Base-by-base conservation (phyloP, 192 early-diverging fungal species). In the Dispira parvispora region DNA sequence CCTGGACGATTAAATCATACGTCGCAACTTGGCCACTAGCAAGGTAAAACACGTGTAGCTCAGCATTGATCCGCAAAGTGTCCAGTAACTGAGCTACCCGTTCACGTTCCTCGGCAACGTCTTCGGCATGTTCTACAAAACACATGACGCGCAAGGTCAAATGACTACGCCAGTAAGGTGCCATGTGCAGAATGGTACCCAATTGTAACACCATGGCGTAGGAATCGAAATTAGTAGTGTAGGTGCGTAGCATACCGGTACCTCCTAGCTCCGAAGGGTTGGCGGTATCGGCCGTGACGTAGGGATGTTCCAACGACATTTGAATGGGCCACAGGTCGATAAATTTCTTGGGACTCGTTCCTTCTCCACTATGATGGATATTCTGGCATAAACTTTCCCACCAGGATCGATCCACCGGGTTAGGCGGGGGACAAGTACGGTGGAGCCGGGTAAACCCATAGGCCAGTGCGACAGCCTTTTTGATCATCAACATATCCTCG, bases 311-410 rank as follows among this genome's bases (percentile, higher is more conserved):
- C 18, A 62, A 64, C 55, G 73, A 70, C 54, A 80, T 78, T 66
- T 88, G 84, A 56, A 85, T 83, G 0, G 86, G 86, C 86, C 86
- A 88, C 43, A 85, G 67, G 56, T 85, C 83, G 62, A 88, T 85
- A 63, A 81, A 85, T 63, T 71, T 76, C 63, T 72, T 71, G 57
- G 18, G 14, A 18, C 10, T 10, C 3, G 18, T 28, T 4, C 32
- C 32, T 38, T 38, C 32, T 6, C 32, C 32, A 4, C 32, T 6
- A 38, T 38, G 32, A 38, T 38, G 32, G 32, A 38, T 38, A 38
- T 6, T 4, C 13, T 27, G 32, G 32, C 12, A 13, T 56, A 61
- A 38, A 65, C 52, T 43, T 54, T 44, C 9, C 57, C 57, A 60
- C 57, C 63, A 68, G 32, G 62, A 63, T 38, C 32, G 32, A 6